Base-by-base conservation (phyloP, 192 early-diverging fungal genomes). In the Coemansia pectinata region DNA sequence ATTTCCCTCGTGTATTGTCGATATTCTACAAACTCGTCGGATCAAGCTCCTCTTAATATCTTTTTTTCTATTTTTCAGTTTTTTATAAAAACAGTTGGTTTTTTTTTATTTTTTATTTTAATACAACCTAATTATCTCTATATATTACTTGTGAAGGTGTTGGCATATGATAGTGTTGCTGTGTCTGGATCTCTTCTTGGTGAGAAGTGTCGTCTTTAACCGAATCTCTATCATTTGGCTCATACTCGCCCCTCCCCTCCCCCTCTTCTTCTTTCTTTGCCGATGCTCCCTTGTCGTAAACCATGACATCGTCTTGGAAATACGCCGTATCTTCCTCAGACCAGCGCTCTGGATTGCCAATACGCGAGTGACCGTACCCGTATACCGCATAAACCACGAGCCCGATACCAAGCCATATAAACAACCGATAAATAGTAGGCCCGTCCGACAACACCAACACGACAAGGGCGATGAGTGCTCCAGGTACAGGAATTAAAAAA, bases 331-430 rank as follows among this genome's bases (percentile, higher is more conserved):
- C 80, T n/a, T 83, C 80, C 9, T 45, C 42, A 3, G 72, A 69
- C 80, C 80, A 83, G 34, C 63, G 63, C 71, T 85, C 78, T 21
- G 85, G 81, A 70, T 85, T 86, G n/a, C 87, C 86, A 19, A 93
- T 73, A 5, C 78, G 83, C 23, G 93, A 93, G 63, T 88, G 73
- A 9, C 86, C 72, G 66, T 84, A 86, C 9, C 92, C 90, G 71
- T 91, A 94, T 1, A 78, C 10, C 3, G 85, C 69, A 61, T 95
- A 96, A n/a, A 96, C 77, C 3, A 94, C n/a, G 27, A 91, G 50
- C 10, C 95, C 95, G 9, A 94, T 67, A 0, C 65, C 92, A 64
- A 92, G 85, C 94, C 94, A 94, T 33, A 90, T 86, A 55, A 92
- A 86, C 23, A 95, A 73, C 38, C 94, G 90, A 71, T 87, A 85